Base-by-base conservation (phyloP, 2,329 filamentous ascomycete species). In the Knufia petricola region DNA sequence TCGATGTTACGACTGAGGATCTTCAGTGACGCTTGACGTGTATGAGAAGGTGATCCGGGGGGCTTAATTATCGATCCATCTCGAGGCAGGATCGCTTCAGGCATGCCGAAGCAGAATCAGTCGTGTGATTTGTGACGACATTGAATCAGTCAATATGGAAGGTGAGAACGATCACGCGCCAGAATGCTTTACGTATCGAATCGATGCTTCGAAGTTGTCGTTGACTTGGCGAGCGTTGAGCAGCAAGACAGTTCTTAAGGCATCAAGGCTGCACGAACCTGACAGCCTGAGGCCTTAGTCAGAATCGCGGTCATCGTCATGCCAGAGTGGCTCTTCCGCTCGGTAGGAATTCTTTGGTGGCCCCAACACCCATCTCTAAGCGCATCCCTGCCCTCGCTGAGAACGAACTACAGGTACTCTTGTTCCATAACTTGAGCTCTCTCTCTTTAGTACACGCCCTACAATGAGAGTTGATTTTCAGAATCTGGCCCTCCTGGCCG, bases 1-100 rank as follows among this genome's bases (percentile, higher is more conserved):
- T 87, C 80, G 55, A 95, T 84, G 64, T 94, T 95, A 50, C 85
- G 84, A 58, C 50, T 56, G 4, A 60, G 50, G 17, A 57, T 41
- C 36, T 54, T 54, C 9, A 60, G 28, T 3, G 58, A 55, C 6
- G 50, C 52, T 23, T 52, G 51, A 19, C 53, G 52, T 3, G 50
- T 43, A 30, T 52, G 52, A 20, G 56, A 51, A 7, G 57, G 57
- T 13, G 57, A 59, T 28, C 54, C 54, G 28, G 44, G 44, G 6
- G 44, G 3, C 6, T 17, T 38, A 17, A 47, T 39, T 7, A 30
- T 15, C 7, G 30, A 21, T 38, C 9, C 12, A 38, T 47, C 44
- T 24, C 36, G 32, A 21, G 34, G 32, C n/a, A 28, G 34, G 17
- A 39, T 39, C 23, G 32, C 44, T 47, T 47, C 34, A 7, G 44